A percentile compares a stretch with the other conserved stretches of the same genome.
Evolutionary conservation across 208 protist genomes (phyloP).

Genomic region (Wallacemonas sp.): DNA sequence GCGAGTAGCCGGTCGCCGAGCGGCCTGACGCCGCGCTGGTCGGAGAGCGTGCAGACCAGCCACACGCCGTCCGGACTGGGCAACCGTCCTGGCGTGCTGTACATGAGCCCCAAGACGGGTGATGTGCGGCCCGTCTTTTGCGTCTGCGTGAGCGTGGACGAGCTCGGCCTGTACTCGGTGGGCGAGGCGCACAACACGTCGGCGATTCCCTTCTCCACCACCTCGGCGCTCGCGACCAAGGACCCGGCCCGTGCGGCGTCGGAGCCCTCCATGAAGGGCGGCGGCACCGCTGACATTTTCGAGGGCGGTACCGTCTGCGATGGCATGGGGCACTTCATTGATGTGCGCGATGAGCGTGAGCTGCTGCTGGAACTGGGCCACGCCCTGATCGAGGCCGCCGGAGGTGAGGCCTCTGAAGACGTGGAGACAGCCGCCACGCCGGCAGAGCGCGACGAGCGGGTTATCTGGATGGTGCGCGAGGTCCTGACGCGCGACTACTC

Average conservation of each 20-base stretch:
- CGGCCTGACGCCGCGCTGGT: background rate
- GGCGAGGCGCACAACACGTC: constrained; percentile 41
- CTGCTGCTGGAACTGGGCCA: constrained; percentile 42
- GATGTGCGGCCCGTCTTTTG: constrained; percentile 42
- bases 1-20: background rate
- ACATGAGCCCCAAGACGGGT: constrained; percentile 8
- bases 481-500: constrained; percentile 58
- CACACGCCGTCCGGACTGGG: background rate
- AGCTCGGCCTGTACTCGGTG: constrained; percentile 71
- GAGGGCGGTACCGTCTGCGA: constrained; percentile 13
- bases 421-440: background rate
- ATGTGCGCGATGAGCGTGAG: constrained; percentile 13
- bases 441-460: constrained; percentile 22
- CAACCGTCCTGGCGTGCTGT: constrained; percentile 8
- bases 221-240: background rate
- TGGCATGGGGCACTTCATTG: constrained; percentile 11
- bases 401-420: background rate
- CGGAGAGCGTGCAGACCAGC: background rate
- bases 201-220: constrained; percentile 2
- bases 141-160: constrained; percentile 75
- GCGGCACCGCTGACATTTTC: constrained; percentile 9
- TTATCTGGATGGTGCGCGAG: constrained; percentile 34
- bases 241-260: no score
- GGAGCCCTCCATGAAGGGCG: background rate
- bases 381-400: constrained; percentile 21